These are phyloP conservation scores for Candida methanosorbosa DNA, from an alignment of 805 yeast genomes.

Conservation along the genomic window DNA sequence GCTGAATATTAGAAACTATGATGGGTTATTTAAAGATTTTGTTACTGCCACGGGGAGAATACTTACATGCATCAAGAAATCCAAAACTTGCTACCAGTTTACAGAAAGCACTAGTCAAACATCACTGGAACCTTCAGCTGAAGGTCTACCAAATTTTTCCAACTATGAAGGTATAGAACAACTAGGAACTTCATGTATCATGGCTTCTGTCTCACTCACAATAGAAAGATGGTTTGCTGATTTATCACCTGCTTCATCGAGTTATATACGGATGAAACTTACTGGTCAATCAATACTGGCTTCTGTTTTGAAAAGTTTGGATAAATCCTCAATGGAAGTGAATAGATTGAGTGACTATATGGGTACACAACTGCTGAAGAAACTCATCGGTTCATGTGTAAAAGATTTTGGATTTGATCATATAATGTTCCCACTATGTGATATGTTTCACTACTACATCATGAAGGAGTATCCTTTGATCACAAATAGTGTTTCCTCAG, in stretches of 20 bases:
- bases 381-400: slow-evolving; percentile 59
- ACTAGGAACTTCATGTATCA: slow-evolving; percentile 50
- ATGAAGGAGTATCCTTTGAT: slow-evolving; percentile 59
- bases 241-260: slow-evolving; percentile 47
- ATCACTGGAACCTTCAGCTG: neutral
- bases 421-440: slow-evolving; percentile 56
- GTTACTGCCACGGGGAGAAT: slow-evolving; percentile 19
- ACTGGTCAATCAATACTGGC: slow-evolving; percentile 30
- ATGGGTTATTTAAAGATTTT: slow-evolving; percentile 13
- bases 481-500: slow-evolving; percentile 21
- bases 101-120: slow-evolving; percentile 6
- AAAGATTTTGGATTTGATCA: slow-evolving; percentile 77
- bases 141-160: slow-evolving; percentile 12
- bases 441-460: slow-evolving; percentile 53
- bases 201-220: slow-evolving; percentile 49
- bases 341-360: slow-evolving; percentile 36
- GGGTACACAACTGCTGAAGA: slow-evolving; percentile 46
- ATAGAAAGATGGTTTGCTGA: slow-evolving; percentile 55
- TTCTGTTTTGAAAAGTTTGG: slow-evolving; percentile 38
- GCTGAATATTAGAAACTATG: slow-evolving; percentile 9
- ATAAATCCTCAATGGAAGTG: slow-evolving; percentile 25
- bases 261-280: slow-evolving; percentile 31
- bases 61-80: slow-evolving; percentile 44
- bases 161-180: slow-evolving; percentile 37
- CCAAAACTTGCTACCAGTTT: slow-evolving; percentile 53